Conservation (phyloP, 2,329 filamentous ascomycete species). For the Xylaria sp. region DNA sequence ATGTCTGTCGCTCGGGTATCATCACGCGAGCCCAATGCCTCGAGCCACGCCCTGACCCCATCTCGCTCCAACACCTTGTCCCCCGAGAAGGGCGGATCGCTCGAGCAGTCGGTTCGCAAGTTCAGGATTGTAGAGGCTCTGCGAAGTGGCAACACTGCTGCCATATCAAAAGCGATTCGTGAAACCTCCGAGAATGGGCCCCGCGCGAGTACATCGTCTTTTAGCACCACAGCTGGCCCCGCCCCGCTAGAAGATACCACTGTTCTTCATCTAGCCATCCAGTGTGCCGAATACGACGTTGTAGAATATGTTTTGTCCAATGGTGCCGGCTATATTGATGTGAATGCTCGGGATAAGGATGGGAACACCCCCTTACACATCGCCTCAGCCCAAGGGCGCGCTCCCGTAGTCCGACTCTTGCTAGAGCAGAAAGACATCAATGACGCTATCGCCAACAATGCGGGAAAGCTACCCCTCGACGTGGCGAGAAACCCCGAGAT, state of each 20-base stretch:
- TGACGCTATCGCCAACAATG: slow-evolving; percentile 83
- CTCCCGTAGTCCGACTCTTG: slow-evolving; percentile 79
- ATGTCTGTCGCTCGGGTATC: slow-evolving; percentile 55
- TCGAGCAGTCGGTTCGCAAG: slow-evolving; percentile 93
- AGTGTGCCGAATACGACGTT: slow-evolving; percentile 90
- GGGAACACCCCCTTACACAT: slow-evolving; percentile 94
- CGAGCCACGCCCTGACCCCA: slow-evolving; percentile 11
- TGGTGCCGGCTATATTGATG: slow-evolving; percentile 69
- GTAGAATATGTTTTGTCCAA: slow-evolving; percentile 93
- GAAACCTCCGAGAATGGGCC: slow-evolving; percentile 62
- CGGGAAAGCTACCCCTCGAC: slow-evolving; percentile 85
- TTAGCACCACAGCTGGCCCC: slow-evolving; percentile 48
- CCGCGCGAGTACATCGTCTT: slow-evolving; percentile 63
- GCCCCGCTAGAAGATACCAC: slow-evolving; percentile 77
- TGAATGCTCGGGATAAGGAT: slow-evolving; percentile 90
- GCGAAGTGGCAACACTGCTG: slow-evolving; percentile 85
- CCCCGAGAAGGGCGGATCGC: slow-evolving; percentile 58
- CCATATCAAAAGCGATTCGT: slow-evolving; percentile 84
- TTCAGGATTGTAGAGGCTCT: slow-evolving; percentile 95
- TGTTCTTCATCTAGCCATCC: slow-evolving; percentile 89
- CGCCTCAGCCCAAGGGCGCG: slow-evolving; percentile 81
- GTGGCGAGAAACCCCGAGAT: slow-evolving; percentile 91
- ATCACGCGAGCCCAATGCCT: slow-evolving; percentile 38
- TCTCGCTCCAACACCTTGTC: slow-evolving; percentile 31
- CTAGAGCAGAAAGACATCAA: slow-evolving; percentile 85